phyloP scores from a whole-genome alignment of 2,329 filamentous ascomycete genomes.

The Pseudogymnoascus sp. region DNA sequence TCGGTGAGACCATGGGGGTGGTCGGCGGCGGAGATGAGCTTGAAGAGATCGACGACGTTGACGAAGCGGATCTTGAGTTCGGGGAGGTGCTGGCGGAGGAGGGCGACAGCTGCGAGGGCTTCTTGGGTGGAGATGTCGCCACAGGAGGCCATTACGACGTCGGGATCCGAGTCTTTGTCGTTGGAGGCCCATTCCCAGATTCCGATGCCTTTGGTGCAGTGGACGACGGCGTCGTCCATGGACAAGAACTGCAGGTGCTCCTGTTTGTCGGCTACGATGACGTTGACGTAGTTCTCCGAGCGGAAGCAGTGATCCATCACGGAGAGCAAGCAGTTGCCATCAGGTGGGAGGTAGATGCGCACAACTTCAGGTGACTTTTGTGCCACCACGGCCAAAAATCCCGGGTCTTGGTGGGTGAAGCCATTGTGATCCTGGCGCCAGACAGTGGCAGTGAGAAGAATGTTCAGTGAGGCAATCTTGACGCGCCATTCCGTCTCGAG shows the following conservation, averaged over 20 bases:
- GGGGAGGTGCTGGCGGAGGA: constrained; percentile 63
- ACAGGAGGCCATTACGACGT: constrained; percentile 67
- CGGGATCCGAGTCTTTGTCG: constrained; percentile 58
- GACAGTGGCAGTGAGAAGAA: constrained; percentile 68
- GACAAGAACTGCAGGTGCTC: constrained; percentile 67
- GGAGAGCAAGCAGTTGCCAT: constrained; percentile 69
- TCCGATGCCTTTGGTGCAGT: constrained; percentile 71
- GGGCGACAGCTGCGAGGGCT: constrained; percentile 63
- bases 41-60: constrained; percentile 75
- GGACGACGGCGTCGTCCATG: constrained; percentile 63
- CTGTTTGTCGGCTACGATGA: constrained; percentile 73
- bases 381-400: constrained; percentile 69
- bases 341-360: constrained; percentile 71
- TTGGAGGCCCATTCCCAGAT: constrained; percentile 74
- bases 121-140: constrained; percentile 70
- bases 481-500: constrained; percentile 71
- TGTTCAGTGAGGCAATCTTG: constrained; percentile 68
- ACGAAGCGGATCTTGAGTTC: constrained; percentile 69
- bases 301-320: constrained; percentile 69
- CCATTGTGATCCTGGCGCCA: constrained; percentile 81
- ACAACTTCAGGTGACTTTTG: constrained; percentile 76
- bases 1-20: constrained; percentile 67
- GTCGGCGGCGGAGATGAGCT: constrained; percentile 59
- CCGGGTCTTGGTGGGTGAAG: constrained; percentile 74
- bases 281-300: constrained; percentile 72